These are phyloP conservation scores for Cryptococcus wingfieldii DNA, from an alignment of 1,284 basidiomycete genomes.

Conservation along the genomic window DNA sequence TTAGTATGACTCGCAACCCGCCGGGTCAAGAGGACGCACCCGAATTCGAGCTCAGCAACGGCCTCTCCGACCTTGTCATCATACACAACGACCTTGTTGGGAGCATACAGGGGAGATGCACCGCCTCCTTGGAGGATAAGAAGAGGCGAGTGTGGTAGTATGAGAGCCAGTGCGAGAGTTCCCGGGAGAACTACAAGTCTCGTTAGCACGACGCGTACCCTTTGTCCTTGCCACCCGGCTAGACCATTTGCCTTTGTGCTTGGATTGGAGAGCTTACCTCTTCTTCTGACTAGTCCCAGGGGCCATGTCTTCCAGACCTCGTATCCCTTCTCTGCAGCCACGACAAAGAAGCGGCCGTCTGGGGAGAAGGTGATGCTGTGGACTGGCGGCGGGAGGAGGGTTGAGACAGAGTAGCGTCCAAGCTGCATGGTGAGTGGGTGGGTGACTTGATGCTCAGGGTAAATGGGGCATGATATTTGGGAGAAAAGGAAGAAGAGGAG, in stretches of 20 bases:
- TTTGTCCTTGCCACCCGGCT: not conserved
- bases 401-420: constrained; percentile 76
- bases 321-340: constrained; percentile 77
- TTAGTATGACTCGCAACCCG: not conserved
- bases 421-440: constrained; percentile 64
- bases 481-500: not conserved
- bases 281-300: constrained; percentile 68
- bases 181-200: constrained; percentile 51
- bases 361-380: constrained; percentile 72
- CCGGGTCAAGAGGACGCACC: constrained; percentile 23
- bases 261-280: constrained; percentile 55
- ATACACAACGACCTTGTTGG: constrained; percentile 90
- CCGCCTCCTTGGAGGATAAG: constrained; percentile 88
- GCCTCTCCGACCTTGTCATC: constrained; percentile 70
- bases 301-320: constrained; percentile 79
- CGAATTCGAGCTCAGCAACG: constrained; percentile 84
- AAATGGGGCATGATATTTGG: not conserved
- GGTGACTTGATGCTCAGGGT: not conserved
- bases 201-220: not conserved
- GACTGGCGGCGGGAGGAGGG: constrained; percentile 70
- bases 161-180: constrained; percentile 70
- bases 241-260: too few relatives aligned
- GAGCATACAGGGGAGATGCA: constrained; percentile 81
- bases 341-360: constrained; percentile 73
- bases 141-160: constrained; percentile 76